Percentiles rank a stretch among this genome's conserved stretches.
Conservation (phyloP, 371 early-diverging fungal species). For the Mycotypha africana region DNA sequence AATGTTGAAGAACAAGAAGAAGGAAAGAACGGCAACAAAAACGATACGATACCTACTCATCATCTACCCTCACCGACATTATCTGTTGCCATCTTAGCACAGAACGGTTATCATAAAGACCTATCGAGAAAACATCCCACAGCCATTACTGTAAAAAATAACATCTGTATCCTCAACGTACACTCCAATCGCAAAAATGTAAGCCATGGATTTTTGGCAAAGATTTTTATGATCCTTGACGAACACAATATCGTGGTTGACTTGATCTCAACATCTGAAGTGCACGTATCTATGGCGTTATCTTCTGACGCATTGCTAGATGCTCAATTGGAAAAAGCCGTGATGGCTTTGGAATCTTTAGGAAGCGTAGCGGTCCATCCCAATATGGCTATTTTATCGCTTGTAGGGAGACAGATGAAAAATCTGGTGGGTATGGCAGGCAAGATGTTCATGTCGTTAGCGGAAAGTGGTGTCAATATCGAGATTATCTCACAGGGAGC, state of each 20-base stretch:
- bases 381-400: slow-evolving; percentile 91
- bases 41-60: no score
- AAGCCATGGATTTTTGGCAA: slow-evolving; percentile 91
- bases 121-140: slow-evolving; percentile 35
- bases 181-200: slow-evolving; percentile 91
- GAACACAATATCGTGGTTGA: slow-evolving; percentile 85
- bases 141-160: slow-evolving; percentile 96
- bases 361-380: no score
- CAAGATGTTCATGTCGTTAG: slow-evolving; percentile 89
- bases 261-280: slow-evolving; percentile 91
- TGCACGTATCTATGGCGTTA: slow-evolving; percentile 88
- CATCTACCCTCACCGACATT: slow-evolving; percentile 53
- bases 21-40: no score
- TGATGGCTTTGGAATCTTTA: no score
- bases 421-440: slow-evolving; percentile 93
- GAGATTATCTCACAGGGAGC: slow-evolving; percentile 98
- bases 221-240: slow-evolving; percentile 85
- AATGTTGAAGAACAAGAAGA: no score
- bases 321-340: slow-evolving; percentile 61
- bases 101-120: slow-evolving; percentile 68
- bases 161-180: slow-evolving; percentile 87
- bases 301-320: slow-evolving; percentile 57
- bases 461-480: slow-evolving; percentile 87
- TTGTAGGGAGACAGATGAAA: slow-evolving; percentile 95
- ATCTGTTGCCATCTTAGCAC: slow-evolving; percentile 62